Evolutionary conservation across 2,329 filamentous ascomycete genomes (phyloP), one percentile per base, ranked within the genome.

Genomic region (Thelonectria blattea): DNA sequence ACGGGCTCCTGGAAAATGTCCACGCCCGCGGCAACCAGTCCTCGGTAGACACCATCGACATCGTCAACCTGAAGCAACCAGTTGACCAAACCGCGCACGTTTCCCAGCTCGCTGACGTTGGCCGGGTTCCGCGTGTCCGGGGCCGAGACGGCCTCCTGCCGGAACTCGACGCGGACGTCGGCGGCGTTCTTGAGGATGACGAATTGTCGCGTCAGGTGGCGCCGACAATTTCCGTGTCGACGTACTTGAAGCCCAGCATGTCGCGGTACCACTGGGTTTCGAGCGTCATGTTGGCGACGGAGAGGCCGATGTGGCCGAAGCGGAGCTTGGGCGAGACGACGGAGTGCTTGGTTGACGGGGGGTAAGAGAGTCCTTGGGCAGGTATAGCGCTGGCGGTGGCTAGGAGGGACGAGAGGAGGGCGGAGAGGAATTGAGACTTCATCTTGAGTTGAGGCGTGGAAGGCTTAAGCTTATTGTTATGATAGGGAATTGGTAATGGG

Each of bases 81-180:
- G 47, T 50, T 50, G n/a, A 50, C 37, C 20, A 50, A 7, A 20
- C 47, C 47, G 14, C 30, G 30, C n/a, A 50, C 32, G 37, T 34
- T 37, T 39, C 47, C 47, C 27, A 50, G 22, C 17, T 50, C 47
- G 5, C n/a, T 39, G 47, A 50, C 18, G n/a, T 39, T 50, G 32
- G 47, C 14, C 17, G 47, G 47, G 17, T 37, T 50, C 22, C 47
- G 34, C n/a, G 12, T 27, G n/a, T 50, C 32, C 12, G 32, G 32
- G 30, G 15, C 17, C 8, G 47, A 50, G 47, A 12, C n/a, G 14
- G 14, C 9, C 9, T 50, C 12, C 18, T 37, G 30, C 22, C 47
- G 47, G 32, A 50, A 50, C 17, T 50, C 47, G 47, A 50, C 47
- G 18, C 47, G 47, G 30, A 50, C 17, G 47, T 50, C 47, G n/a